Base-by-base conservation (phyloP, 2,329 filamentous ascomycete species). In the Diaporthe eres region DNA sequence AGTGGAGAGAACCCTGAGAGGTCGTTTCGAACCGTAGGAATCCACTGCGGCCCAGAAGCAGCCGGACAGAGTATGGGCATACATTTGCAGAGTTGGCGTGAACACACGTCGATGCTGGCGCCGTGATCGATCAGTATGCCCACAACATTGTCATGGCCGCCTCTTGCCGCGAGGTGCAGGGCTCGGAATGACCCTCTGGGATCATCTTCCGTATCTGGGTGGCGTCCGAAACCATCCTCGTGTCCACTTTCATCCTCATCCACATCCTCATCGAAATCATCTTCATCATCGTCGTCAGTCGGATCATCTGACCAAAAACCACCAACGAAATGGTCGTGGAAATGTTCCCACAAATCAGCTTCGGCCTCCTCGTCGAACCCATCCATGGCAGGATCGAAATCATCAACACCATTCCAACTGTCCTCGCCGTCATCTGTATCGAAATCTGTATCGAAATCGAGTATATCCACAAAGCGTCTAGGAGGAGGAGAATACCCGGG, bases 81-180 rank as follows among this genome's bases (percentile, higher is more conserved):
- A 71, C 80, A 82, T 63, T 75, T 71, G 76, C 81, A 81, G 42
- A 81, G 73, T 37, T 70, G 55, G 13, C 73, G 57, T 6, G 78
- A 78, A 37, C 63, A 47, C 5, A 58, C 58, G 65, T 80, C 68
- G 55, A 80, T 67, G 19, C 53, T 42, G 1, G 79, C 81, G n/a
- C 80, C 80, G 37, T 79, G 73, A 34, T 79, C 76, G 42, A 80
- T 75, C 12, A 81, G 75, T 1, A 79, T 55, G 15, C 74, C 34
- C 28, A 82, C 71, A 12, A 79, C 75, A 15, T 79, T 75, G 37
- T 78, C 44, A 47, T 81, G 78, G 15, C 81, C 81, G 22, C 72
- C 72, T 12, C 78, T 75, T 17, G 78, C 81, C 19, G 80, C 81
- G 12, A 82, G 77, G 63, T 81, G 81, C 17, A 81, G 57, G 28